Conservation (phyloP, 2,329 filamentous ascomycete species). For the Verticillium zaregamsianum region DNA sequence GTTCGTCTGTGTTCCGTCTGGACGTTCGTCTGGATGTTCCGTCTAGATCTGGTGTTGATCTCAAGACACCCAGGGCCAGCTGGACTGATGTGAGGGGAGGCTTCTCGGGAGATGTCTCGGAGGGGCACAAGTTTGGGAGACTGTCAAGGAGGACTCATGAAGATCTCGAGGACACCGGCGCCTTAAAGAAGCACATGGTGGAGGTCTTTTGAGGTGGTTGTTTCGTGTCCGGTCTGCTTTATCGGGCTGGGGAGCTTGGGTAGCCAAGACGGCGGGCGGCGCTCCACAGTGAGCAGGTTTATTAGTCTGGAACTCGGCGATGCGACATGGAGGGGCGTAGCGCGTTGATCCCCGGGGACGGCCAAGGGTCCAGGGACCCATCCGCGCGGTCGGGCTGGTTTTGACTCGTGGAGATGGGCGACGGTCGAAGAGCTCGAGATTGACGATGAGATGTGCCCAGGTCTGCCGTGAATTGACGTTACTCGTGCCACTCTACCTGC, state of each 20-base stretch:
- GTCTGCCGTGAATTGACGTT: background rate
- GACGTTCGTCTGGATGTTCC: no score
- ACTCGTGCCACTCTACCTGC: background rate
- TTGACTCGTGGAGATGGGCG: background rate
- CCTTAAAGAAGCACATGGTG: background rate
- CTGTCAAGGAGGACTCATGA: background rate
- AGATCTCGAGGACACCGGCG: background rate
- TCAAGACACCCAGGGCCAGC: background rate
- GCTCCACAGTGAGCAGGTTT: constrained; percentile 1
- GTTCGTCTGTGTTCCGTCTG: no score
- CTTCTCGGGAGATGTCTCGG: background rate
- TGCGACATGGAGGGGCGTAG: background rate
- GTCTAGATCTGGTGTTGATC: background rate
- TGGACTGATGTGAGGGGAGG: background rate
- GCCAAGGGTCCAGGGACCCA: background rate
- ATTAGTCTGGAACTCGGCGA: background rate
- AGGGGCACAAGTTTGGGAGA: background rate
- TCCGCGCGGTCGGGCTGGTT: background rate
- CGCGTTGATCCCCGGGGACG: background rate
- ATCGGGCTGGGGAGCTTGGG: background rate
- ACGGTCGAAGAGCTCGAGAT: background rate
- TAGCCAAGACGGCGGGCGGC: background rate
- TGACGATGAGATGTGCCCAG: background rate
- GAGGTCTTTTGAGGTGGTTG: background rate
- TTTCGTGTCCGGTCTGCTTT: background rate